Percentiles rank a stretch among this genome's conserved stretches.
Conservation (phyloP, 2,329 filamentous ascomycete genomes). For the Pyricularia grisea region DNA sequence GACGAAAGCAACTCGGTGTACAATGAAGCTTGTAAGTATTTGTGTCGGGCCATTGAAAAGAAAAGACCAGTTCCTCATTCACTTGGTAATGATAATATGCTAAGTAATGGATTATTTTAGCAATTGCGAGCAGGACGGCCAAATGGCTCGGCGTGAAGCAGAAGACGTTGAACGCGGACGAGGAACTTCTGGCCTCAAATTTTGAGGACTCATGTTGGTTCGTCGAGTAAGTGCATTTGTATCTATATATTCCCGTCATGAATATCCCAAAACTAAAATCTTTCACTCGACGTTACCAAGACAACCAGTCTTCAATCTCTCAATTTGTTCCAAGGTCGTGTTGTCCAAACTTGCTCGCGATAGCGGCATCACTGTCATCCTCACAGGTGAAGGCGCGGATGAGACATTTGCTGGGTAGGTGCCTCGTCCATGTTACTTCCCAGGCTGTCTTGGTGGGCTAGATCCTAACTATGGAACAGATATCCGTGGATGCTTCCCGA, state of each 20-base stretch:
- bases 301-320: constrained; percentile 31
- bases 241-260: too few species aligned
- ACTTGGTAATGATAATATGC: too few species aligned
- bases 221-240: neutral
- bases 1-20: constrained; percentile 31
- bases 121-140: constrained; percentile 22
- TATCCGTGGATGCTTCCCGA: neutral
- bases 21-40: constrained; percentile 30
- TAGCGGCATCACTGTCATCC: constrained; percentile 40
- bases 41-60: too few species aligned
- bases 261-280: neutral
- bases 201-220: constrained; percentile 17
- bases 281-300: constrained; percentile 17
- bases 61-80: too few species aligned
- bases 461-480: neutral
- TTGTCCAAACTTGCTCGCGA: constrained; percentile 34
- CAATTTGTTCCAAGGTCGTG: constrained; percentile 38
- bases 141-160: constrained; percentile 21
- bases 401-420: constrained; percentile 45
- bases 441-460: too few species aligned
- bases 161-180: constrained; percentile 16
- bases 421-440: constrained; percentile 4
- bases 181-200: constrained; percentile 17
- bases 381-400: constrained; percentile 43
- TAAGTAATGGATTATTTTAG: too few species aligned